phyloP scores from a whole-genome alignment of 2,329 filamentous ascomycete genomes.

The Paraphoma chrysanthemicola region DNA sequence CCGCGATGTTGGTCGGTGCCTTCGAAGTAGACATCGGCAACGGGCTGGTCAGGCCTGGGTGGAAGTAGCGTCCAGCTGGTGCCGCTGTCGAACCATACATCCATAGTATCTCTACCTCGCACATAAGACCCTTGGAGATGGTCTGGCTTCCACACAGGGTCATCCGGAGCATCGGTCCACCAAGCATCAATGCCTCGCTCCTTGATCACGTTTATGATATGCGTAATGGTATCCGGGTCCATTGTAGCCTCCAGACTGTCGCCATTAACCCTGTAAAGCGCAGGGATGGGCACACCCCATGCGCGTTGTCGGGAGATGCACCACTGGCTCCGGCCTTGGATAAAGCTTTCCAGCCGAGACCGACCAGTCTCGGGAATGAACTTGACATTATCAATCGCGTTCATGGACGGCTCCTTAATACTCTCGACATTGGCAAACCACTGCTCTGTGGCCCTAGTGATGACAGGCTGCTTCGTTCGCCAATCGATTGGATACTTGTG shows the following conservation, averaged over 20 bases:
- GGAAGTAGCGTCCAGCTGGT: constrained; percentile 77
- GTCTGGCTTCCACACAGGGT: constrained; percentile 77
- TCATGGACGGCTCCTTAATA: constrained; percentile 77
- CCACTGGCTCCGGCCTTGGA: constrained; percentile 91
- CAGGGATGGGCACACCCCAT: constrained; percentile 97
- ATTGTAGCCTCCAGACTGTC: constrained; percentile 74
- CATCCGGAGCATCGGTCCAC: constrained; percentile 84
- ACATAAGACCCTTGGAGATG: constrained; percentile 68
- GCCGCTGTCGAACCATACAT: constrained; percentile 99
- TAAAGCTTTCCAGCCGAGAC: constrained; percentile 80
- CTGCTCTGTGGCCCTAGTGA: constrained; percentile 90
- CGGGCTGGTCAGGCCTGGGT: constrained; percentile 46
- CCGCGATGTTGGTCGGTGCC: constrained; percentile 95
- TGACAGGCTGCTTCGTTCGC: constrained; percentile 91
- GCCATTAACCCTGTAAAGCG: constrained; percentile 73
- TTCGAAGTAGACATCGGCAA: constrained; percentile 89
- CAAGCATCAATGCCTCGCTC: constrained; percentile 86
- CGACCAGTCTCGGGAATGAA: constrained; percentile 82
- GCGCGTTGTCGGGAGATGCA: constrained; percentile 95
- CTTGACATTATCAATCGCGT: constrained; percentile 71
- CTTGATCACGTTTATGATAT: constrained; percentile 81
- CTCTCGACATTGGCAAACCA: constrained; percentile 94
- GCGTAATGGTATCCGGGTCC: constrained; percentile 77
- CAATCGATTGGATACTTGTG: constrained; percentile 99
- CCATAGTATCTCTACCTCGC: constrained; percentile 94